Evolutionary conservation across 805 yeast species (phyloP).

Genomic region (Monosporozyma aquatica): DNA sequence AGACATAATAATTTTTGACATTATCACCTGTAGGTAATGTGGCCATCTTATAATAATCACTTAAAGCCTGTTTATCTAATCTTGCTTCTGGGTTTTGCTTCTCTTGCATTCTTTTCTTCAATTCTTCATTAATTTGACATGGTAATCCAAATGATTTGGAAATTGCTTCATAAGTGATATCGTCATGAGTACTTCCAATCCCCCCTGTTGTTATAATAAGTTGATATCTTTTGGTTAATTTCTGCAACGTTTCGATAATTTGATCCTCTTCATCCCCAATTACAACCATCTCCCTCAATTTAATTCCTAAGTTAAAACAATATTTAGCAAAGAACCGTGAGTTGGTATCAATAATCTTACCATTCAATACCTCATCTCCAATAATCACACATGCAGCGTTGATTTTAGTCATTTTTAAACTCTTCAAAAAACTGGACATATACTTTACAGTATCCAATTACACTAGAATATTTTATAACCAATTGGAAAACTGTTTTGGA

Average conservation of each 20-base stretch:
- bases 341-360: slow-evolving; percentile 74
- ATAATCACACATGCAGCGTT: slow-evolving; percentile 39
- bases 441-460: not conserved
- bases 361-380: slow-evolving; percentile 84
- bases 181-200: slow-evolving; percentile 88
- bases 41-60: slow-evolving; percentile 73
- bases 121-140: slow-evolving; percentile 43
- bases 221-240: slow-evolving; percentile 44
- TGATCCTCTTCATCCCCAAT: slow-evolving; percentile 71
- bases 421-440: not conserved
- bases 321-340: slow-evolving; percentile 60
- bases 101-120: slow-evolving; percentile 50
- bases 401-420: slow-evolving; percentile 7
- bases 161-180: slow-evolving; percentile 70
- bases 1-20: slow-evolving; percentile 40
- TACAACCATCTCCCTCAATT: slow-evolving; percentile 55
- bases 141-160: slow-evolving; percentile 53
- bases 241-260: slow-evolving; percentile 43
- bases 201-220: slow-evolving; percentile 56
- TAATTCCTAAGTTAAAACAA: slow-evolving; percentile 61
- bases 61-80: slow-evolving; percentile 36
- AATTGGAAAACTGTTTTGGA: no score
- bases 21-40: slow-evolving; percentile 48
- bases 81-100: slow-evolving; percentile 34
- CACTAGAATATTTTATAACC: no score